A percentile compares a stretch with the other conserved stretches of the same genome.
Evolutionary conservation across 2,329 filamentous ascomycete species (phyloP).

Genomic region (Diplodia corticola): DNA sequence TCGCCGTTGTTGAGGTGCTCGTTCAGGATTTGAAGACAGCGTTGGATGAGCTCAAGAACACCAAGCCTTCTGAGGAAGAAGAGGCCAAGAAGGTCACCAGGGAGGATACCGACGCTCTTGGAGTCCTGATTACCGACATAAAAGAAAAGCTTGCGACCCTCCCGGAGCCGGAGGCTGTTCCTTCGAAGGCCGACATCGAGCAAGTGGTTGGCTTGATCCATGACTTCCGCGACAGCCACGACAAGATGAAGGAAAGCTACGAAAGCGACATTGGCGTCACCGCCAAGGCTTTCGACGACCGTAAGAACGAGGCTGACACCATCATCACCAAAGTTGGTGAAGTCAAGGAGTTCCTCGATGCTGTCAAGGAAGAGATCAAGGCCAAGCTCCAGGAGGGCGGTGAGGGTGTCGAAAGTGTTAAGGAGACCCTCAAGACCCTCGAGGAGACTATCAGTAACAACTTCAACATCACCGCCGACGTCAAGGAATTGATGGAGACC

Average conservation of each 20-base stretch:
- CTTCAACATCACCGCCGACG: conserved; percentile 46
- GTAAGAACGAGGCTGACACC: conserved; percentile 78
- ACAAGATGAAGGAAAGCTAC: conserved; percentile 71
- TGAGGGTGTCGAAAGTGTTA: conserved; percentile 61
- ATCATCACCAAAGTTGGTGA: conserved; percentile 77
- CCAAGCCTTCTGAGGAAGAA: conserved; percentile 51
- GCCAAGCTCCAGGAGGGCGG: conserved; percentile 74
- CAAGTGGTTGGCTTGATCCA: conserved; percentile 57
- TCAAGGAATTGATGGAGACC: conserved; percentile 65
- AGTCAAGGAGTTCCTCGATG: conserved; percentile 74
- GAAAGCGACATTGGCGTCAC: conserved; percentile 73
- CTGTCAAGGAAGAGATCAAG: conserved; percentile 75
- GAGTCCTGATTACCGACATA: conserved; percentile 79
- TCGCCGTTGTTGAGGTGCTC: conserved; percentile 73
- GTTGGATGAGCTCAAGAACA: conserved; percentile 65
- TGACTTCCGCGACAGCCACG: conserved; percentile 58
- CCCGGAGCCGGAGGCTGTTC: conserved; percentile 68
- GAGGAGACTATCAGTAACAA: conserved; percentile 63
- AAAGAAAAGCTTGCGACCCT: conserved; percentile 73
- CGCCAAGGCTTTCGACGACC: conserved; percentile 77
- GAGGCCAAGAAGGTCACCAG: conserved; percentile 67
- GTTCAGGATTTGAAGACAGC: conserved; percentile 73
- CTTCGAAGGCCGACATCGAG: conserved; percentile 74
- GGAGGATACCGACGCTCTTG: conserved; percentile 76
- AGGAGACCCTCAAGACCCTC: conserved; percentile 65